Evolutionary conservation across 495 filamentous ascomycete genomes (phyloP), one percentile per base, ranked within the genome.

Genomic region (Staphylotrichum longicolle): DNA sequence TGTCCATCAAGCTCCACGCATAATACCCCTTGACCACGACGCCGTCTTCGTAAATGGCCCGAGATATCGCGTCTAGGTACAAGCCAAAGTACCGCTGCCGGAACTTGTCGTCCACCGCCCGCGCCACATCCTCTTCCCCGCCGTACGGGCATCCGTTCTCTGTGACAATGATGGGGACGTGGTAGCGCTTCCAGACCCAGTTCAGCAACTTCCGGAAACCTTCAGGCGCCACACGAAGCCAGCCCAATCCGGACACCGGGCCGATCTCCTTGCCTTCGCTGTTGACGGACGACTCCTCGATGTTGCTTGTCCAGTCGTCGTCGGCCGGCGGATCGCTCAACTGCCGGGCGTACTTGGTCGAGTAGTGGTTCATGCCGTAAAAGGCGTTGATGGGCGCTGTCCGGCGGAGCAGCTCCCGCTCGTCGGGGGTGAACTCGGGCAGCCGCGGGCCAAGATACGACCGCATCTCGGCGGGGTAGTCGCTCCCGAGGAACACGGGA

Each of bases 341-440:
- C 57, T 79, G 72, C 53, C 73, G 72, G 50, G 79, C 65, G 63
- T 79, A 80, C 56, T 78, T 79, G 34, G 75, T 70, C 4, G 78
- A 79, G 66, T 81, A 81, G 37, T 72, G 74, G 63, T 80, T 81
- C 78, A 81, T 81, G 7, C 77, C 78, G 66, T 81, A 81, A 57
- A 81, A 81, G 57, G 78, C 78, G 8, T 54, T 54, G 52, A 54
- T 7, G 12, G 32, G 32, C 3, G 75, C 77, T 41, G 77, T 77
- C 14, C 76, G 78, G 14, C 73, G 66, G 5, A 82, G 71, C 41
- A 81, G 70, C 55, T 69, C 62, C 0, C 67, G 66, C 53, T 81
- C 77, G 41, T 78, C 77, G 3, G 70, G 58, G 5, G 74, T 80
- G 55, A 78, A 80, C 27, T 58, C 63, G 9, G 78, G 78, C 39